These are phyloP conservation scores for Diphasiastrum complanatum DNA, from an alignment of 83 land plant genomes.

Conservation along the genomic window DNA sequence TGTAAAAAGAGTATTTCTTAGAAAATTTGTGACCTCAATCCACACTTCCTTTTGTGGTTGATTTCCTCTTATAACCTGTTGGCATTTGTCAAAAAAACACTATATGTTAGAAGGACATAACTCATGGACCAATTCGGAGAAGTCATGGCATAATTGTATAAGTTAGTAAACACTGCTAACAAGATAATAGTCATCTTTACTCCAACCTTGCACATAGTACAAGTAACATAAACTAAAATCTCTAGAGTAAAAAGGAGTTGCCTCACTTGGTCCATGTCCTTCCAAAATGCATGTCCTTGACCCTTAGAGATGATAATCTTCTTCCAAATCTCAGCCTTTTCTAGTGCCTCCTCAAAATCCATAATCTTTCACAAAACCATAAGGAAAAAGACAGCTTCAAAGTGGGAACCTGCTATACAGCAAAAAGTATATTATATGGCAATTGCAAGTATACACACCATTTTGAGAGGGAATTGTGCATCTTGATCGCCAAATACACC, in stretches of 20 bases:
- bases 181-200: no score
- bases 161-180: no score
- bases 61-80: background rate
- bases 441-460: no score
- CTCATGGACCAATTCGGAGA: background rate
- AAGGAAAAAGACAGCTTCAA: background rate
- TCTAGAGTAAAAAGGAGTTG: conserved; percentile 1
- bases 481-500: conserved; percentile 29
- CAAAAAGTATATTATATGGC: no score
- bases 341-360: conserved; percentile 11
- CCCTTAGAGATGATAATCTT: conserved; percentile 12
- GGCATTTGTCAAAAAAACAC: background rate
- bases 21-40: conserved; percentile 12
- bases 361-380: conserved; percentile 5
- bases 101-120: background rate
- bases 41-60: conserved; percentile 8
- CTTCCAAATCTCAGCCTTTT: conserved; percentile 18
- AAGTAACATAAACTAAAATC: no score
- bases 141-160: background rate
- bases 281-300: conserved; percentile 33
- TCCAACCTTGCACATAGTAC: no score
- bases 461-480: conserved; percentile 21
- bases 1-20: conserved; percentile 9
- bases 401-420: background rate
- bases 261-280: conserved; percentile 27